phyloP scores from a whole-genome alignment of 805 yeast genomes.

The Lipomyces starkeyi region DNA sequence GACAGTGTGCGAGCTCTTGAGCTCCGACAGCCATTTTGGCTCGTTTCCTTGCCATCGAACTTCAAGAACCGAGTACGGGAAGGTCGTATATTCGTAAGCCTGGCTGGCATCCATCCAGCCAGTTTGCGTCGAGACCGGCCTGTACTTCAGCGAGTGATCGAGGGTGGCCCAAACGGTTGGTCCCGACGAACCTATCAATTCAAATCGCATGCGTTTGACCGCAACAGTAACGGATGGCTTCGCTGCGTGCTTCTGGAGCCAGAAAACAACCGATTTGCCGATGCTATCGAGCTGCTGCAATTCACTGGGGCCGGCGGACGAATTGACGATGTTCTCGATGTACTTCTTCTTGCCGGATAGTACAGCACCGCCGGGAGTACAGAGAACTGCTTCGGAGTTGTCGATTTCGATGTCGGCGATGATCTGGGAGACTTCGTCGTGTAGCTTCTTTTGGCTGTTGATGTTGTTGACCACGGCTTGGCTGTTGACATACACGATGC shows the following conservation, averaged over 20 bases:
- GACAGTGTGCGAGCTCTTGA: conserved; percentile 57
- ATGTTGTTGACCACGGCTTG: conserved; percentile 10
- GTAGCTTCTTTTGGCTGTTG: conserved; percentile 5
- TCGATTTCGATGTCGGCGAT: conserved; percentile 31
- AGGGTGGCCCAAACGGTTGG: conserved; percentile 48
- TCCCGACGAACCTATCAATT: conserved; percentile 30
- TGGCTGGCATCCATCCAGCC: conserved; percentile 30
- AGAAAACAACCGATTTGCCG: conserved; percentile 32
- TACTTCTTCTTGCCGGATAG: conserved; percentile 31
- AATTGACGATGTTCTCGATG: conserved; percentile 34
- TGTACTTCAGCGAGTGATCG: conserved; percentile 40
- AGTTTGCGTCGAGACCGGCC: conserved; percentile 15
- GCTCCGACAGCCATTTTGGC: conserved; percentile 49
- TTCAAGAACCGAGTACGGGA: conserved; percentile 59
- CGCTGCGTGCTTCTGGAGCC: conserved; percentile 27
- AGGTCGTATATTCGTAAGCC: conserved; percentile 35
- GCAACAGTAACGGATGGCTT: conserved; percentile 25
- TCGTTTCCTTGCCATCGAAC: conserved; percentile 53
- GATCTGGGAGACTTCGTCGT: conserved; percentile 22
- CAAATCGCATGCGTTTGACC: conserved; percentile 30
- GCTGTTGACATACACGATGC: conserved; percentile 28
- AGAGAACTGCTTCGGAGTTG: conserved; percentile 31
- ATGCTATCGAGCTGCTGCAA: conserved; percentile 32
- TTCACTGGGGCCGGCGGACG: conserved; percentile 25
- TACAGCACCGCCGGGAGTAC: conserved; percentile 34